A percentile compares a stretch with the other conserved stretches of the same genome.
phyloP scores from a whole-genome alignment of 2,329 filamentous ascomycete genomes.

The Colletotrichum viniferum region DNA sequence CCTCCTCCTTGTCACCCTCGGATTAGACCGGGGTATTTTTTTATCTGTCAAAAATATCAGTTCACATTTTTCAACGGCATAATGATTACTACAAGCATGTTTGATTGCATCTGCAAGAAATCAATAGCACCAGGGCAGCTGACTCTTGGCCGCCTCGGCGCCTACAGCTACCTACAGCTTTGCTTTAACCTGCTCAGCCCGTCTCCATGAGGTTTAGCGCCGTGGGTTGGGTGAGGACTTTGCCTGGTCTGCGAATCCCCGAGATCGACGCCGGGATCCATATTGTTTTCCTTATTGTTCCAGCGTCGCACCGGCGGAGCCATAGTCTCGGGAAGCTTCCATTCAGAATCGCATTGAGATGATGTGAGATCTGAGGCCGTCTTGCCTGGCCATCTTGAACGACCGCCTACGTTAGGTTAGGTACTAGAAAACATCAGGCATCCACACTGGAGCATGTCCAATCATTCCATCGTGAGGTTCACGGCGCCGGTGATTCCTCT shows the following conservation, averaged over 20 bases:
- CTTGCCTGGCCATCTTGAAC: background rate
- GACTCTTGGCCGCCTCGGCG: background rate
- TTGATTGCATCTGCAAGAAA: background rate
- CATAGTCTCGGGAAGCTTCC: background rate
- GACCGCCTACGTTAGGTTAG: background rate
- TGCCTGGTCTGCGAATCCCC: background rate
- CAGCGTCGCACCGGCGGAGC: background rate
- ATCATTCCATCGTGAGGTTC: background rate
- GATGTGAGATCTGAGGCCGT: background rate
- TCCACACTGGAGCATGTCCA: background rate
- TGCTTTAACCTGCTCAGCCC: background rate
- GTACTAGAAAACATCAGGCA: background rate
- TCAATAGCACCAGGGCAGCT: background rate
- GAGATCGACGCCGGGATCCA: constrained; percentile 9
- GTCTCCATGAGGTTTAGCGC: background rate
- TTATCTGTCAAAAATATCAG: constrained; percentile 11
- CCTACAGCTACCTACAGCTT: background rate
- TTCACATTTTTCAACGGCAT: background rate
- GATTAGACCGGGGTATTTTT: background rate
- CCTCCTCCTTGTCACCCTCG: background rate
- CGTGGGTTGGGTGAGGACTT: constrained; percentile 4
- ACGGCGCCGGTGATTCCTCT: fast-evolving
- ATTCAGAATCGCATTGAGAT: background rate
- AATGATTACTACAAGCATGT: background rate
- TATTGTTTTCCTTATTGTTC: background rate